phyloP scores from a whole-genome alignment of 1,284 basidiomycete species.

The Cutaneotrichosporon mucoides region DNA sequence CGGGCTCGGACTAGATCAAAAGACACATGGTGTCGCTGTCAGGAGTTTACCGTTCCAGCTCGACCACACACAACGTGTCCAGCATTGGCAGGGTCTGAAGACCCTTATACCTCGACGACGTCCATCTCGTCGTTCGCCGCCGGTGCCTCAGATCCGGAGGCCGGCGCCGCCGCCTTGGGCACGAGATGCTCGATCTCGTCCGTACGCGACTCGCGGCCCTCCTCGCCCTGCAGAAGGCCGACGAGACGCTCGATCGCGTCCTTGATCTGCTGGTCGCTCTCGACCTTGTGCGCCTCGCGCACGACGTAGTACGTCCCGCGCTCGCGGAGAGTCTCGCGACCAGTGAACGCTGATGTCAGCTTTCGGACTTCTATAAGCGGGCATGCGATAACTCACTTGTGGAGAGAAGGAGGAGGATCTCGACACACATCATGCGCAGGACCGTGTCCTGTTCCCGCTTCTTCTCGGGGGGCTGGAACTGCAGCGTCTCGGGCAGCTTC shows the following conservation, averaged over 20 bases:
- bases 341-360: constrained; percentile 59
- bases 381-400: constrained; percentile 55
- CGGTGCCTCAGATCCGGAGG: background rate
- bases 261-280: constrained; percentile 67
- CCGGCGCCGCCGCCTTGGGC: constrained; percentile 30
- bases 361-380: background rate
- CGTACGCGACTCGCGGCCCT: constrained; percentile 55
- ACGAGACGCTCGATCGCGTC: constrained; percentile 70
- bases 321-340: constrained; percentile 71
- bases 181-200: constrained; percentile 55
- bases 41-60: too few relatives aligned
- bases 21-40: too few relatives aligned
- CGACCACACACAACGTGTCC: too few relatives aligned
- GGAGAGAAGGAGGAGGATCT: constrained; percentile 82
- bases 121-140: background rate
- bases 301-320: constrained; percentile 87
- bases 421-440: constrained; percentile 78
- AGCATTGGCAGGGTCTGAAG: background rate
- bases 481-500: constrained; percentile 72
- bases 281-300: constrained; percentile 71
- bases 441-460: constrained; percentile 73
- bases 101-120: constrained; percentile 17
- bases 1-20: too few relatives aligned
- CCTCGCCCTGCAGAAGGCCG: constrained; percentile 66
- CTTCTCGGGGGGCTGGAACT: constrained; percentile 83